Percentiles rank a stretch among this genome's conserved stretches.
These are phyloP conservation scores for Hydrangea macrophylla DNA, from an alignment of 148 eudicot species.

Conservation along the genomic window DNA sequence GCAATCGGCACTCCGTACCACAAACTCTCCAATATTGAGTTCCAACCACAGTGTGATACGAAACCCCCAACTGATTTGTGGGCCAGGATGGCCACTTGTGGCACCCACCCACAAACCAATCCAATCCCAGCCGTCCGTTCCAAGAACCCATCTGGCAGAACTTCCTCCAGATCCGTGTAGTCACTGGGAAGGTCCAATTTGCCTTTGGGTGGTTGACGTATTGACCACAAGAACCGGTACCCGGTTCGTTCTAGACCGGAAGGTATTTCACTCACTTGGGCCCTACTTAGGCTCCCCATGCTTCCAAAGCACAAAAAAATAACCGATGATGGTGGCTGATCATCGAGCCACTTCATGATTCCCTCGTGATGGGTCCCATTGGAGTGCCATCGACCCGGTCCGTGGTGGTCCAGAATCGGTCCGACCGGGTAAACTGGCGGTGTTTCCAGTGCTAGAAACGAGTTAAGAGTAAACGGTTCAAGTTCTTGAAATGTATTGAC, in stretches of 20 bases:
- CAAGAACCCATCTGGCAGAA: constrained; percentile 40
- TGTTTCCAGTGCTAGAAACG: background rate
- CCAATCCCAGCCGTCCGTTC: constrained; percentile 30
- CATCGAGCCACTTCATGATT: constrained; percentile 44
- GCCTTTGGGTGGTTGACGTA: constrained; percentile 19
- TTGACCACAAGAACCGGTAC: constrained; percentile 38
- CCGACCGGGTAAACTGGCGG: constrained; percentile 47
- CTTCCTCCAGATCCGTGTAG: constrained; percentile 5
- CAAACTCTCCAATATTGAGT: constrained; percentile 43
- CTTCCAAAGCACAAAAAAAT: constrained; percentile 64
- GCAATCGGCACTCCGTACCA: constrained; percentile 47
- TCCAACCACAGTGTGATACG: constrained; percentile 62
- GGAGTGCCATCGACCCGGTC: background rate
- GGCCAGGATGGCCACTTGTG: constrained; percentile 33
- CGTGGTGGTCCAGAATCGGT: constrained; percentile 29
- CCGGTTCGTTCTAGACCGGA: constrained; percentile 37
- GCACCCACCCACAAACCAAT: constrained; percentile 37
- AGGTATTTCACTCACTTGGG: constrained; percentile 52
- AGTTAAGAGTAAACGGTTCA: constrained; percentile 24
- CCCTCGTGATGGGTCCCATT: constrained; percentile 2
- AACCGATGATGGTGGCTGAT: constrained; percentile 40
- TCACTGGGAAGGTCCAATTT: constrained; percentile 12
- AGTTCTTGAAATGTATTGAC: constrained; percentile 42
- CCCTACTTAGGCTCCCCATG: constrained; percentile 35
- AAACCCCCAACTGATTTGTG: constrained; percentile 43